These are phyloP conservation scores for Capronia epimyces DNA, from an alignment of 2,329 filamentous ascomycete genomes.

Conservation along the genomic window DNA sequence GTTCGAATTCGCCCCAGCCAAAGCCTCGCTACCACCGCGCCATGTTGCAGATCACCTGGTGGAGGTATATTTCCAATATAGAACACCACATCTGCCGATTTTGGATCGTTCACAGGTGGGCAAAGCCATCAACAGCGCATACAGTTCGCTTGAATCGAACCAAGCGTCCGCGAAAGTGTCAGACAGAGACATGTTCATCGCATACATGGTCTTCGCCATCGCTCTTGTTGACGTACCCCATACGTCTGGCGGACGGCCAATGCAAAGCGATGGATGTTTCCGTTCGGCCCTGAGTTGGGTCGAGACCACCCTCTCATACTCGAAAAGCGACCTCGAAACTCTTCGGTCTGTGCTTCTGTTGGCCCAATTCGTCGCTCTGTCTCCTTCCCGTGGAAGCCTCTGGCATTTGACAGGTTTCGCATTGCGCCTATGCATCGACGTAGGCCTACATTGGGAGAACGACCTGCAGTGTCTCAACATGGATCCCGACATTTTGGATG, in stretches of 20 bases:
- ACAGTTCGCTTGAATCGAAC: conserved; percentile 19
- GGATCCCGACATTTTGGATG: conserved; percentile 28
- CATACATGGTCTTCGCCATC: conserved; percentile 36
- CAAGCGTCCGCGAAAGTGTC: conserved; percentile 12
- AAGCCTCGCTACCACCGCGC: conserved; percentile 33
- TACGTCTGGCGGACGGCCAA: conserved; percentile 26
- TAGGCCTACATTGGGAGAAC: conserved; percentile 34
- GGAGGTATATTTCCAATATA: conserved; percentile 35
- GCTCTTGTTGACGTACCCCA: conserved; percentile 31
- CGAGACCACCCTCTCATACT: conserved; percentile 33
- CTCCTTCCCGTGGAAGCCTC: conserved; percentile 33
- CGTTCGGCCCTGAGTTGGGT: conserved; percentile 32
- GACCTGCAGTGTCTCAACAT: conserved; percentile 25
- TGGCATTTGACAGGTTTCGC: conserved; percentile 36
- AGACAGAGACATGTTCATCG: conserved; percentile 32
- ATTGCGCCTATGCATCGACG: conserved; percentile 33
- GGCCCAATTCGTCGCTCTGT: conserved; percentile 33
- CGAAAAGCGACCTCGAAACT: conserved; percentile 34
- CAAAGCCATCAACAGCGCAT: conserved; percentile 30
- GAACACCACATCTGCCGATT: conserved; percentile 34
- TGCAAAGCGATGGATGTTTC: conserved; percentile 37
- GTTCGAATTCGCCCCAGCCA: conserved; percentile 5
- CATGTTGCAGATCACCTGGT: conserved; percentile 34
- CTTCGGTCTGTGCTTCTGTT: conserved; percentile 33
- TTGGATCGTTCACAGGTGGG: conserved; percentile 30